Percentiles rank a stretch among this genome's conserved stretches.
phyloP scores from a whole-genome alignment of 2,329 filamentous ascomycete species.

The Penicillium sp. region DNA sequence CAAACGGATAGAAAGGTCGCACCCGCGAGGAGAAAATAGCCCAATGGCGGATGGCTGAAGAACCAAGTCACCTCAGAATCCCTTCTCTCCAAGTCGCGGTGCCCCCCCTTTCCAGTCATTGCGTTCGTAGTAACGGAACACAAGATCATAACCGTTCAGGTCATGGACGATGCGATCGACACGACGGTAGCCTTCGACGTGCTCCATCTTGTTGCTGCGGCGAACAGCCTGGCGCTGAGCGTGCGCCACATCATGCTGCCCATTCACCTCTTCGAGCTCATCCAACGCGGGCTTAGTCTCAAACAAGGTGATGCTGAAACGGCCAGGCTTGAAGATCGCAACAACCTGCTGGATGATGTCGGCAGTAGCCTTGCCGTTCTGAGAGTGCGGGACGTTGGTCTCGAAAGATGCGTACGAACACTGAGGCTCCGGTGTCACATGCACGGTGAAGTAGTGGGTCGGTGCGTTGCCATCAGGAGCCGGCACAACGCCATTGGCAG shows the following conservation, averaged over 20 bases:
- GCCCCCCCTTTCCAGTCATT: slow-evolving; percentile 73
- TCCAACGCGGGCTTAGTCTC: slow-evolving; percentile 70
- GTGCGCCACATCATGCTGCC: slow-evolving; percentile 40
- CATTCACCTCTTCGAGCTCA: slow-evolving; percentile 32
- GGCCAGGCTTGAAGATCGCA: slow-evolving; percentile 92
- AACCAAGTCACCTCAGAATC: slow-evolving; percentile 17
- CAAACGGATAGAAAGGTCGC: slow-evolving; percentile 17
- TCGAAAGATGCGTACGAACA: slow-evolving; percentile 98
- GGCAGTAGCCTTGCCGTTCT: slow-evolving; percentile 81
- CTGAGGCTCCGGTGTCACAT: slow-evolving; percentile 94
- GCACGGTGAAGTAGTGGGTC: slow-evolving; percentile 95
- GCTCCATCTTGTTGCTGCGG: slow-evolving; percentile 63
- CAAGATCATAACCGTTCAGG: slow-evolving; percentile 92
- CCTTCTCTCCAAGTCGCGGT: slow-evolving; percentile 60
- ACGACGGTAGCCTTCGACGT: slow-evolving; percentile 79
- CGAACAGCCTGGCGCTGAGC: slow-evolving; percentile 46
- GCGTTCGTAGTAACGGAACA: slow-evolving; percentile 94
- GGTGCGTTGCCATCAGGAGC: slow-evolving; percentile 61
- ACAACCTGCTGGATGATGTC: slow-evolving; percentile 94
- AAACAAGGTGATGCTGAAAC: slow-evolving; percentile 95
- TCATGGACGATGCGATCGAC: slow-evolving; percentile 96
- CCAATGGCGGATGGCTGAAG: neutral
- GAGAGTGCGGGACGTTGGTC: slow-evolving; percentile 89
- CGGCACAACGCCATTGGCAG: slow-evolving; percentile 92
- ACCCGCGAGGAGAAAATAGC: slow-evolving; percentile 6